Percentiles rank a stretch among this genome's conserved stretches.
phyloP scores from a whole-genome alignment of 345 rosid genomes.

The Lumnitzera racemosa region DNA sequence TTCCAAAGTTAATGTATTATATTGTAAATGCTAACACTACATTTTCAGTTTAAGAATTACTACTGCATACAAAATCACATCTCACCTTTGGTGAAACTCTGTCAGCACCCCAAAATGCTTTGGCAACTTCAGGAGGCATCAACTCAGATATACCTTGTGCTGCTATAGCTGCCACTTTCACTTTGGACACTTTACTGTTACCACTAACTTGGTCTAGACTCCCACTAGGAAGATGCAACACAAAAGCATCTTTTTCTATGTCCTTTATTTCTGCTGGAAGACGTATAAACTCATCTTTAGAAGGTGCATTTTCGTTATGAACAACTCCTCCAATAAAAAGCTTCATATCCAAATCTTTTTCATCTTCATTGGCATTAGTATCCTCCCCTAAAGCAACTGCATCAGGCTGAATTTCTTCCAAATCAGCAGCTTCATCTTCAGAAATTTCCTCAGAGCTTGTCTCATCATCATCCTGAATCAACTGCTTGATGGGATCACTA shows the following conservation, averaged over 20 bases:
- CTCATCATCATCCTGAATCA: constrained; percentile 60
- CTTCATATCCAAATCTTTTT: constrained; percentile 58
- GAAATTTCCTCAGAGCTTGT: constrained; percentile 35
- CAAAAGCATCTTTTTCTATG: constrained; percentile 68
- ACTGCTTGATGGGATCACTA: constrained; percentile 44
- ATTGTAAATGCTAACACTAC: too few species aligned
- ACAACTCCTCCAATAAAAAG: constrained; percentile 85
- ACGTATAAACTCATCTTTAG: constrained; percentile 67
- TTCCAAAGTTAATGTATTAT: neutral
- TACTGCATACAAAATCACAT: neutral
- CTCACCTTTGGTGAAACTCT: constrained; percentile 79
- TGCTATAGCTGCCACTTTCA: constrained; percentile 67
- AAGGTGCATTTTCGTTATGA: constrained; percentile 59
- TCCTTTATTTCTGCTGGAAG: constrained; percentile 62
- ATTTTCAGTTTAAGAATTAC: too few species aligned
- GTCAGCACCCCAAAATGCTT: constrained; percentile 71
- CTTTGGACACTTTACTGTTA: constrained; percentile 41
- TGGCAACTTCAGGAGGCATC: constrained; percentile 88
- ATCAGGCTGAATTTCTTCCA: constrained; percentile 60
- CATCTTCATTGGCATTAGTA: constrained; percentile 37
- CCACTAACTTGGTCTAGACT: constrained; percentile 33
- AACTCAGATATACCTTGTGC: constrained; percentile 82
- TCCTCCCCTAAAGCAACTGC: constrained; percentile 31
- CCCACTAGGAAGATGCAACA: constrained; percentile 55
- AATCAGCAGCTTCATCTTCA: constrained; percentile 44